Evolutionary conservation across 192 early-diverging fungal species (phyloP).

Genomic region (Cetraspora pellucida): DNA sequence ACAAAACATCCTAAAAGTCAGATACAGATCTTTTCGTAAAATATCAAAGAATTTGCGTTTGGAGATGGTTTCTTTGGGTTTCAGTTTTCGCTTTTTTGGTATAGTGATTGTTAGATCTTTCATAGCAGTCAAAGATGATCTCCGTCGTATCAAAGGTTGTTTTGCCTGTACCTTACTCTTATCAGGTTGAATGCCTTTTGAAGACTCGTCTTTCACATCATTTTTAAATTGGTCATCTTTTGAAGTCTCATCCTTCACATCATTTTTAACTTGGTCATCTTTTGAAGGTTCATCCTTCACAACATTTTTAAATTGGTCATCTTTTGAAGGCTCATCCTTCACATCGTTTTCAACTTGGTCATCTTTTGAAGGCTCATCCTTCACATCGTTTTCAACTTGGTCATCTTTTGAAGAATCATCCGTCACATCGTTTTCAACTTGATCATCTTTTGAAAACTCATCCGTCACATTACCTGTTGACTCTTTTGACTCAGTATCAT

Average conservation of each 20-base stretch:
- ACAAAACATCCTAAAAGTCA: constrained; percentile 49
- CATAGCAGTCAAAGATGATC: constrained; percentile 14
- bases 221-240: neutral
- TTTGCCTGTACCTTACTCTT: neutral
- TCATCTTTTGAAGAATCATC: too few relatives aligned
- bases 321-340: neutral
- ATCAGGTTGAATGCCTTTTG: neutral
- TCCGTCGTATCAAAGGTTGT: neutral
- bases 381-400: too few relatives aligned
- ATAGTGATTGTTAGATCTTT: constrained; percentile 25
- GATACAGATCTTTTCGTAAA: constrained; percentile 48
- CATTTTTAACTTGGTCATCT: too few relatives aligned
- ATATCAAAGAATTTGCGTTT: constrained; percentile 26
- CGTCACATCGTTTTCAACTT: too few relatives aligned
- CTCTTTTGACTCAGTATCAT: neutral
- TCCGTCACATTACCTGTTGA: too few relatives aligned
- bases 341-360: too few relatives aligned
- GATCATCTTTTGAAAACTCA: too few relatives aligned
- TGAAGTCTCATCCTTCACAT: too few relatives aligned
- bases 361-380: too few relatives aligned
- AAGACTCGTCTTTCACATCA: neutral
- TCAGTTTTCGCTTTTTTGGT: constrained; percentile 32
- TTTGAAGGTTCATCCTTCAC: too few relatives aligned
- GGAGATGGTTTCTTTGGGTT: constrained; percentile 30
- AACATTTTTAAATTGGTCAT: neutral